Percentiles rank a stretch among this genome's conserved stretches.
Evolutionary conservation across 306 rosid genomes (phyloP).

Genomic region (Castanospermum australe): DNA sequence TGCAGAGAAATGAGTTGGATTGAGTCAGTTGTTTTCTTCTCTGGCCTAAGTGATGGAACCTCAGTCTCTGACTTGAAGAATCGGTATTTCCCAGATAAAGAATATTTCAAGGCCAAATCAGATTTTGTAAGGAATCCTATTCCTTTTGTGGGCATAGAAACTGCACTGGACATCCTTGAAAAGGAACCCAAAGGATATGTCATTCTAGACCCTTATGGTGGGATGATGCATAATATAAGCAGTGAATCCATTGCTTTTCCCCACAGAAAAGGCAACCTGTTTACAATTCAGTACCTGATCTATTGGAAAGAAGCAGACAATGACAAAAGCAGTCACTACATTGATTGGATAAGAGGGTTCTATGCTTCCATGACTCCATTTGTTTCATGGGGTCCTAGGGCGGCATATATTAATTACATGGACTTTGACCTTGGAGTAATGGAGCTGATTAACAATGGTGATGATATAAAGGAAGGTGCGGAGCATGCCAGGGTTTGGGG

Average conservation of each 20-base stretch:
- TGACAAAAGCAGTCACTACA: conserved; percentile 43
- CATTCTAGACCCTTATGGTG: conserved; percentile 72
- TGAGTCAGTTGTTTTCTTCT: conserved; percentile 63
- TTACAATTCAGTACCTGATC: conserved; percentile 64
- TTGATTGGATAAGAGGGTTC: conserved; percentile 64
- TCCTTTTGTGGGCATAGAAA: conserved; percentile 44
- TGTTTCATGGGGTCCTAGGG: conserved; percentile 78
- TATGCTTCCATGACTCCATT: conserved; percentile 55
- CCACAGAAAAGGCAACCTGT: conserved; percentile 68
- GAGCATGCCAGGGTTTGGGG: conserved; percentile 71
- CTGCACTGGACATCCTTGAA: conserved; percentile 47
- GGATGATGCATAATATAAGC: conserved; percentile 62
- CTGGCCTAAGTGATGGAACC: conserved; percentile 48
- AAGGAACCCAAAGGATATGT: conserved; percentile 62
- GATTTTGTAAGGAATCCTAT: conserved; percentile 54
- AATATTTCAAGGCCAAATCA: conserved; percentile 72
- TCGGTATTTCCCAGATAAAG: conserved; percentile 43
- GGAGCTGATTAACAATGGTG: conserved; percentile 16
- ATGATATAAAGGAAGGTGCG: conserved; percentile 18
- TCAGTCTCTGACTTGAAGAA: conserved; percentile 48
- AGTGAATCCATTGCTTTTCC: conserved; percentile 71
- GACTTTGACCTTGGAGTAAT: conserved; percentile 74
- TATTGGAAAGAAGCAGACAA: conserved; percentile 57
- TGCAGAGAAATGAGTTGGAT: conserved; percentile 80
- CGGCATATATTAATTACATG: conserved; percentile 72